A percentile compares a stretch with the other conserved stretches of the same genome.
phyloP scores from a whole-genome alignment of 208 protist genomes.

The Spongospora subterranea region DNA sequence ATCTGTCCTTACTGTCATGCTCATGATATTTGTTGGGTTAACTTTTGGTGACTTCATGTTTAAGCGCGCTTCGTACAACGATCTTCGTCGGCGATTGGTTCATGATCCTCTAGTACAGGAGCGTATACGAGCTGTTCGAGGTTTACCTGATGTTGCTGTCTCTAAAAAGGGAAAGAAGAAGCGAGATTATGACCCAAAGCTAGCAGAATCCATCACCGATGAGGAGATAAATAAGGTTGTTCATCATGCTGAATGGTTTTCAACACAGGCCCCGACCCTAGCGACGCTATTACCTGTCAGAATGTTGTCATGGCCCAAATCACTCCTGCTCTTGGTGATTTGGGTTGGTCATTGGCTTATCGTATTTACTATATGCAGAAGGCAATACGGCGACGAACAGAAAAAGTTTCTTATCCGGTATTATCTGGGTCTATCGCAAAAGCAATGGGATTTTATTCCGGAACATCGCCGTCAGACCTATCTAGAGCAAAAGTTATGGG shows the following conservation, averaged over 20 bases:
- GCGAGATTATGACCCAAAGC: not conserved
- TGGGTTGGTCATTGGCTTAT: slow-evolving; percentile 9
- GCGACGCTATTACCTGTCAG: not conserved
- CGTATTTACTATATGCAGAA: not conserved
- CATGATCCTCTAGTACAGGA: slow-evolving; percentile 23
- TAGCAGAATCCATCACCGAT: not conserved
- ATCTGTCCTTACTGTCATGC: not conserved
- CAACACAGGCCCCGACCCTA: not conserved
- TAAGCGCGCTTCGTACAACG: not conserved
- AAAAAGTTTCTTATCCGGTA: slow-evolving; percentile 9
- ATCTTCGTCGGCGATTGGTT: slow-evolving; percentile 1
- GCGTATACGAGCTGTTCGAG: slow-evolving; percentile 28
- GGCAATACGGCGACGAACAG: slow-evolving; percentile 6
- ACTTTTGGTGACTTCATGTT: slow-evolving; percentile 2
- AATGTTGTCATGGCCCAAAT: slow-evolving; percentile 19
- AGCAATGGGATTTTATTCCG: not conserved
- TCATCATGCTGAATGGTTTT: not conserved
- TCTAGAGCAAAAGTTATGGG: not conserved
- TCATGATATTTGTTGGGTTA: not conserved
- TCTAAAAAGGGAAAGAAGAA: not conserved
- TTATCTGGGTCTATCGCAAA: slow-evolving; percentile 2
- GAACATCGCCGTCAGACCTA: not conserved
- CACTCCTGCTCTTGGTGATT: not conserved
- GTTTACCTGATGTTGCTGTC: not conserved
- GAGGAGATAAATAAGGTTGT: slow-evolving; percentile 16